Base-by-base conservation (phyloP, 106 monocot genomes). In the Narthecium ossifragum region DNA sequence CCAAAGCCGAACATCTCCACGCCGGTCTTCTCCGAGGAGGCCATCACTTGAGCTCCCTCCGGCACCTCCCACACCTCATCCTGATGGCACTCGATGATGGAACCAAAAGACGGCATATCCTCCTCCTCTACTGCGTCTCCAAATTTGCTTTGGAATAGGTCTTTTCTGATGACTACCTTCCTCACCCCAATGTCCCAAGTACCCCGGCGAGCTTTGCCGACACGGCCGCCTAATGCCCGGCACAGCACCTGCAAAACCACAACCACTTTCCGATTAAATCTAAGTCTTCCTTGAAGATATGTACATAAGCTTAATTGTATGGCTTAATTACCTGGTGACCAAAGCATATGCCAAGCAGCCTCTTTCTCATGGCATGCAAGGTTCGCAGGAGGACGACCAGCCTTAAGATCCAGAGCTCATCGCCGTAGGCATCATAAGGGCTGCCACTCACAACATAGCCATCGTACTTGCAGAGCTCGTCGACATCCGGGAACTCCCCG, bases 41-140 rank as follows among this genome's bases (percentile, higher is more conserved):
- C 93, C 10, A 93, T 68, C 60, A 85, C 79, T 41, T 79, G 71
- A 0, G 85, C 88, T 17, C 63, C 75, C 8, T 29, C 5, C 0
- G 92, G 92, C 17, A 85, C 38, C 68, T 93, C 88, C 81, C 65
- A 79, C 17, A 88, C 84, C 84, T 85, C 92, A 61, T 92, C 92
- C 59, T 83, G 79, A 55, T 92, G 92, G 72, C 83, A 72, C 53
- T 92, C 67, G 25, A 87, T 69, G 54, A 92, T 80, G 17, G 74
- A 75, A 62, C 69, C 59, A 47, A 14, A 31, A 2, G 46, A 8
- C 39, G 80, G 74, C 0, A 64, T 47, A 11, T 37, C 36, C 11
- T 37, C 7, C 9, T 67, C 65, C 20, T 55, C 10, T 0, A 79
- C 14, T 31, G 36, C 78, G 46, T 68, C 53, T 7, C 76, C 18